Evolutionary conservation across 78 protist species (phyloP).

Genomic region (Salpingoeca rosetta): DNA sequence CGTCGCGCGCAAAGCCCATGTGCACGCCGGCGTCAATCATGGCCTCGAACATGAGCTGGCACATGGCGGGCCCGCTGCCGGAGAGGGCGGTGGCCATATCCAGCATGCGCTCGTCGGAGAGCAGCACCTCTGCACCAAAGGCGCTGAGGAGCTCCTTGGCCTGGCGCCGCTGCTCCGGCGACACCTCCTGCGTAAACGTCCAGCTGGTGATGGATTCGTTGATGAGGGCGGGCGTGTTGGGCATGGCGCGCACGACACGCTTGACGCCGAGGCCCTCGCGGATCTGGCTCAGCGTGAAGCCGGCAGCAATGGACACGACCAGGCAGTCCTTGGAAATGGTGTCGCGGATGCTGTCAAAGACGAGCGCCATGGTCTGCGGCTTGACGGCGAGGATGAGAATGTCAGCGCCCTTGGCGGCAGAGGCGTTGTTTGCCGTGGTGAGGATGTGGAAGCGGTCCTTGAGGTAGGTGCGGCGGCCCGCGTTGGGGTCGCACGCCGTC

Average conservation of each 20-base stretch:
- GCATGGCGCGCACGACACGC: slow-evolving; percentile 7
- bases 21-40: slow-evolving; percentile 13
- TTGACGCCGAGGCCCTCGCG: not conserved
- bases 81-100: slow-evolving; percentile 21
- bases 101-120: slow-evolving; percentile 5
- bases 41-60: slow-evolving; percentile 11
- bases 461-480: not conserved
- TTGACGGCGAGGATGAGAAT: slow-evolving; percentile 15
- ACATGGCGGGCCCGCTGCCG: slow-evolving; percentile 20
- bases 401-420: not conserved
- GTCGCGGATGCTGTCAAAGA: not conserved
- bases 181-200: not conserved
- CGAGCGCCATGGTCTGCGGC: not conserved
- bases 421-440: not conserved
- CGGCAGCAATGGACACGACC: not conserved
- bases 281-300: not conserved
- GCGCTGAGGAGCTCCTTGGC: not conserved
- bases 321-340: not conserved
- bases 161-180: not conserved
- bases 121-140: not conserved
- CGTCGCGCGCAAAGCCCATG: slow-evolving; percentile 4
- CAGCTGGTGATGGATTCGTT: slow-evolving; percentile 1
- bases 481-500: slow-evolving; percentile 5
- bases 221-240: slow-evolving; percentile 29
- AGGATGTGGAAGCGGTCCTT: not conserved